phyloP scores from a whole-genome alignment of 1,284 basidiomycete species.

The Phellopilus nigrolimitatus region DNA sequence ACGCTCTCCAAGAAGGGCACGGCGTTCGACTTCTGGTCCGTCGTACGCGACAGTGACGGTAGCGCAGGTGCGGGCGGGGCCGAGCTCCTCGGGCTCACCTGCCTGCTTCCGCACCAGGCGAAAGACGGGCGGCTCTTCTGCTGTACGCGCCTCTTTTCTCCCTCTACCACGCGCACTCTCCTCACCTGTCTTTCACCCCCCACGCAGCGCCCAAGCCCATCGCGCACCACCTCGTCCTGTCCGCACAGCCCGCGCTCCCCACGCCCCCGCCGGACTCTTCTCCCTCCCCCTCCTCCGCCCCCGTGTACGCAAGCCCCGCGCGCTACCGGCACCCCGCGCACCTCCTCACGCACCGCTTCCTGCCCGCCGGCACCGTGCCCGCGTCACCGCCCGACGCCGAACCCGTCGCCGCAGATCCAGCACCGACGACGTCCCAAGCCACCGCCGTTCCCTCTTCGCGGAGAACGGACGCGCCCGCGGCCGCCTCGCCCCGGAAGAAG shows the following conservation, averaged over 20 bases:
- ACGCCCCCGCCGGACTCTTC: slow-evolving; percentile 29
- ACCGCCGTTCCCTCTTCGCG: too few species aligned
- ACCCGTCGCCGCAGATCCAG: slow-evolving; percentile 25
- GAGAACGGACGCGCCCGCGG: slow-evolving; percentile 43
- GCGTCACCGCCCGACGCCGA: slow-evolving; percentile 18
- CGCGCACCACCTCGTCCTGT: slow-evolving; percentile 51
- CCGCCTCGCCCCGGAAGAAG: slow-evolving; percentile 15
- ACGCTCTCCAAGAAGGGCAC: slow-evolving; percentile 46
- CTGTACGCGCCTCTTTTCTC: slow-evolving; percentile 35
- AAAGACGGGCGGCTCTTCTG: slow-evolving; percentile 56
- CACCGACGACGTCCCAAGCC: slow-evolving; percentile 34
- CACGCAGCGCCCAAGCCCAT: slow-evolving; percentile 48
- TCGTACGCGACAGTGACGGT: slow-evolving; percentile 32
- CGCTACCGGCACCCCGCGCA: slow-evolving; percentile 55
- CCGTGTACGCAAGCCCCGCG: slow-evolving; percentile 43
- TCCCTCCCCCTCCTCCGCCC: slow-evolving; percentile 24
- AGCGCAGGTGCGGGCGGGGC: slow-evolving; percentile 46
- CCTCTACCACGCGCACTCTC: not conserved
- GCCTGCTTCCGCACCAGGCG: slow-evolving; percentile 56
- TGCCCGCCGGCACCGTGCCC: slow-evolving; percentile 54
- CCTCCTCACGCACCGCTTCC: slow-evolving; percentile 57
- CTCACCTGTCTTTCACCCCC: not conserved
- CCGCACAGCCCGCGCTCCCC: slow-evolving; percentile 42
- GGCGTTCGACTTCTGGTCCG: slow-evolving; percentile 60
- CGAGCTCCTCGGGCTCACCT: slow-evolving; percentile 54